Percentiles rank a stretch among this genome's conserved stretches.
phyloP scores from a whole-genome alignment of 208 protist species.

The Trypanosoma lewisi region DNA sequence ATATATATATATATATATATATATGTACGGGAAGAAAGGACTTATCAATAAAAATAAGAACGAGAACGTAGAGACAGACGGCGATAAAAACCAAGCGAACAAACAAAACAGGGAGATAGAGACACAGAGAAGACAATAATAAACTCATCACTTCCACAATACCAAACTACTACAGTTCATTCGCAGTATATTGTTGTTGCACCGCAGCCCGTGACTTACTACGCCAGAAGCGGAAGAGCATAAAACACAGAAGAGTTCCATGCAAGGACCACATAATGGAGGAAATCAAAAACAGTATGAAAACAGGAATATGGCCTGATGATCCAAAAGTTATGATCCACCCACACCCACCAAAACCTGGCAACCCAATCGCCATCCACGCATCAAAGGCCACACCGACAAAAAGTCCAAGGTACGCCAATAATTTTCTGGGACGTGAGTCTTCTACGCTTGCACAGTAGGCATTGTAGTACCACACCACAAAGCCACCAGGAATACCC shows the following conservation, averaged over 20 bases:
- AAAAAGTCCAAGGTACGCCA: constrained; percentile 64
- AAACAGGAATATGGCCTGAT: constrained; percentile 6
- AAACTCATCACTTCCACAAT: neutral
- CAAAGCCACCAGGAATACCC: constrained; percentile 75
- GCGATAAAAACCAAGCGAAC: constrained; percentile 5
- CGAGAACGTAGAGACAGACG: neutral
- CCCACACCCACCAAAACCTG: constrained; percentile 69
- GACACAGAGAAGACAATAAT: neutral
- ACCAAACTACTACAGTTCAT: neutral
- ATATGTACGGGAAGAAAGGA: constrained; percentile 4
- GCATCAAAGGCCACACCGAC: constrained; percentile 61
- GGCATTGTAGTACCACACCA: constrained; percentile 83
- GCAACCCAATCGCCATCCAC: constrained; percentile 80
- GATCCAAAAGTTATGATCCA: constrained; percentile 57
- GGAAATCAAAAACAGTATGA: constrained; percentile 52
- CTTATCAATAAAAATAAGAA: neutral
- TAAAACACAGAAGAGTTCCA: constrained; percentile 41
- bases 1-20: too few relatives aligned
- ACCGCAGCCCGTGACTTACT: neutral
- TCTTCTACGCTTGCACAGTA: constrained; percentile 48
- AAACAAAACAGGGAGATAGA: constrained; percentile 24
- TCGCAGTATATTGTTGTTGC: neutral
- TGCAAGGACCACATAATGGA: constrained; percentile 74
- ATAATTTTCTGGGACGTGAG: constrained; percentile 41
- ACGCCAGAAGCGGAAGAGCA: constrained; percentile 35